phyloP scores from a whole-genome alignment of 306 rosid genomes.

The Fragaria ananassa region DNA sequence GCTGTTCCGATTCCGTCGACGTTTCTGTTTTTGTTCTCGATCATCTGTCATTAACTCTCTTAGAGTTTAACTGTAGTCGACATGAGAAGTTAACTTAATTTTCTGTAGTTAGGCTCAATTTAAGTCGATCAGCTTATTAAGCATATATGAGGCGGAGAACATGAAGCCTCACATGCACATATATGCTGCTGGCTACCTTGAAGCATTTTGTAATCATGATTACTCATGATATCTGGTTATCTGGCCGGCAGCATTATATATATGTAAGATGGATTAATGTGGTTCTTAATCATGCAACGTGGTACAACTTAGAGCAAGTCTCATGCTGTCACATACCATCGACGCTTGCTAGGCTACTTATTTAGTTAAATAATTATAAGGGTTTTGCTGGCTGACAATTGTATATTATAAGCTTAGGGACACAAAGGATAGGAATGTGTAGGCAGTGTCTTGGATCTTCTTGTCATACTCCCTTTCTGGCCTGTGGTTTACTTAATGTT shows the following conservation, averaged over 20 bases:
- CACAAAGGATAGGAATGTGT: constrained; percentile 2
- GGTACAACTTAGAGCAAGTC: neutral
- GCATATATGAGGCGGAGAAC: neutral
- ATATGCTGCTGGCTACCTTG: neutral
- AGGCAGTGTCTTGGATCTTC: constrained; percentile 3
- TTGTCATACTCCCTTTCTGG: constrained; percentile 2
- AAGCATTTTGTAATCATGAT: neutral
- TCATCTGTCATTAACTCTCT: no score
- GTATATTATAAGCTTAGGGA: neutral
- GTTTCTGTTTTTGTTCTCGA: no score
- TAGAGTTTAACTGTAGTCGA: no score
- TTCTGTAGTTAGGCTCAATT: no score
- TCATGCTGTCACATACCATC: neutral
- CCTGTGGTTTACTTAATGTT: neutral
- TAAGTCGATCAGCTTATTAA: neutral
- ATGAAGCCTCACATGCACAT: neutral
- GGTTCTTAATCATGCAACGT: constrained; percentile 18
- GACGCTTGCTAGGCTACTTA: neutral
- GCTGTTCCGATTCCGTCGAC: no score
- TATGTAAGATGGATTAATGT: neutral
- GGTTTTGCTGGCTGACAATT: constrained; percentile 4
- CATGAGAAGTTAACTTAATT: no score
- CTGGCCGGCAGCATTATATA: constrained; percentile 4
- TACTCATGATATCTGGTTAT: neutral
- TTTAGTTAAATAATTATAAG: neutral